Conservation (phyloP, 768 basidiomycete species). For the Serendipita sp. region DNA sequence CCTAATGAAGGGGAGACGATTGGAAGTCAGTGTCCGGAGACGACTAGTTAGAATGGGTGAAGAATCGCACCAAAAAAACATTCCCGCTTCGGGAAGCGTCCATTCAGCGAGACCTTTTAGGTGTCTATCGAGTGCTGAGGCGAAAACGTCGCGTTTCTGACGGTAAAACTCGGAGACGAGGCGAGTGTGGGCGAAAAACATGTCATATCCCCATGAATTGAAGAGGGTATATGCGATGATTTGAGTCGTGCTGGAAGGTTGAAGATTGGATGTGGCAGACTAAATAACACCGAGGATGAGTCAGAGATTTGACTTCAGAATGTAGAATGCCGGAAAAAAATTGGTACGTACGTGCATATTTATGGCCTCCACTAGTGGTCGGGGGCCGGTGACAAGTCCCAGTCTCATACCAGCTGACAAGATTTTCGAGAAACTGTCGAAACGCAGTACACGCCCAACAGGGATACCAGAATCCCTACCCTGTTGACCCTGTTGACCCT, state of each 20-base stretch:
- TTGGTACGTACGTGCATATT: slow-evolving; percentile 43
- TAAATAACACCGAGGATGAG: slow-evolving; percentile 19
- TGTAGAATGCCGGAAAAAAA: not conserved
- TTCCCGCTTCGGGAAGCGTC: slow-evolving; percentile 56
- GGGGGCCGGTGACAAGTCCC: slow-evolving; percentile 69
- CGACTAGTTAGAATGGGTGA: slow-evolving; percentile 10
- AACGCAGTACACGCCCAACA: slow-evolving; percentile 67
- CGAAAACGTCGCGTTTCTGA: slow-evolving; percentile 61
- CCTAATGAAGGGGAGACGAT: slow-evolving; percentile 24
- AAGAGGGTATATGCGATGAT: slow-evolving; percentile 43
- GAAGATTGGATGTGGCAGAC: slow-evolving; percentile 55
- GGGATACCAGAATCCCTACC: slow-evolving; percentile 29
- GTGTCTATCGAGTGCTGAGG: slow-evolving; percentile 55
- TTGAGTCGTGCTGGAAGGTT: slow-evolving; percentile 49
- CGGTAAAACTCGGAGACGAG: slow-evolving; percentile 61
- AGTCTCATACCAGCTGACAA: slow-evolving; percentile 62
- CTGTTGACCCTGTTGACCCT: slow-evolving; percentile 35
- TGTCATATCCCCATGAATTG: slow-evolving; percentile 58
- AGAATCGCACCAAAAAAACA: slow-evolving; percentile 71
- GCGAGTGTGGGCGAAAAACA: slow-evolving; percentile 53
- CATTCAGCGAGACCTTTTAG: slow-evolving; percentile 66
- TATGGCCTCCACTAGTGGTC: slow-evolving; percentile 46
- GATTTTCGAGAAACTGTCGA: slow-evolving; percentile 83
- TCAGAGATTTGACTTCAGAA: not conserved
- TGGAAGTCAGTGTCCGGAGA: not conserved